phyloP scores from a whole-genome alignment of 1,139 yeast species.

The Zygoascus meyerae region DNA sequence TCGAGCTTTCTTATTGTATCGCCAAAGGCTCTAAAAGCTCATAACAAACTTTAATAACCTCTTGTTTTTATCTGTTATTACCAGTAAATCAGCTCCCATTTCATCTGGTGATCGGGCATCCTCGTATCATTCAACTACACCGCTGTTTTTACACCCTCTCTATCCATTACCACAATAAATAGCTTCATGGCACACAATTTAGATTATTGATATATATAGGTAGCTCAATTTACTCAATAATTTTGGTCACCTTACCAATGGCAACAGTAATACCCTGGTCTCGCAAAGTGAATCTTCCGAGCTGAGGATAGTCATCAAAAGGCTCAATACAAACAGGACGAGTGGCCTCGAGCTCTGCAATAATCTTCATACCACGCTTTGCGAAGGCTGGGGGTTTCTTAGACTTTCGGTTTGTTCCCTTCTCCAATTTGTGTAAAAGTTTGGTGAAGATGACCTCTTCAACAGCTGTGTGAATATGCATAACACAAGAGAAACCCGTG shows the following conservation, averaged over 20 bases:
- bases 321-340: slow-evolving; percentile 93
- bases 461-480: slow-evolving; percentile 98
- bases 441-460: slow-evolving; percentile 85
- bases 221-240: slow-evolving; percentile 27
- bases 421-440: slow-evolving; percentile 87
- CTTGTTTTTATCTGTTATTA: no score
- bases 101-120: no score
- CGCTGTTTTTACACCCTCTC: no score
- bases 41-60: no score
- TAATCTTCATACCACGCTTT: slow-evolving; percentile 97
- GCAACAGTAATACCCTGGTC: slow-evolving; percentile 98
- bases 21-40: no score
- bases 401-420: slow-evolving; percentile 93
- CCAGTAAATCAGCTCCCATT: no score
- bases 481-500: slow-evolving; percentile 93
- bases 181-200: neutral
- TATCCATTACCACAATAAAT: no score
- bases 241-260: slow-evolving; percentile 77
- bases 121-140: no score
- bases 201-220: neutral
- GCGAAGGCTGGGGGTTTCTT: slow-evolving; percentile 98
- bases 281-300: slow-evolving; percentile 96
- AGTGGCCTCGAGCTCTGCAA: slow-evolving; percentile 79
- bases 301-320: slow-evolving; percentile 84
- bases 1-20: no score